Evolutionary conservation across 2,329 filamentous ascomycete species (phyloP), one percentile per base, ranked within the genome.

Genomic region (Curvularia sp.): DNA sequence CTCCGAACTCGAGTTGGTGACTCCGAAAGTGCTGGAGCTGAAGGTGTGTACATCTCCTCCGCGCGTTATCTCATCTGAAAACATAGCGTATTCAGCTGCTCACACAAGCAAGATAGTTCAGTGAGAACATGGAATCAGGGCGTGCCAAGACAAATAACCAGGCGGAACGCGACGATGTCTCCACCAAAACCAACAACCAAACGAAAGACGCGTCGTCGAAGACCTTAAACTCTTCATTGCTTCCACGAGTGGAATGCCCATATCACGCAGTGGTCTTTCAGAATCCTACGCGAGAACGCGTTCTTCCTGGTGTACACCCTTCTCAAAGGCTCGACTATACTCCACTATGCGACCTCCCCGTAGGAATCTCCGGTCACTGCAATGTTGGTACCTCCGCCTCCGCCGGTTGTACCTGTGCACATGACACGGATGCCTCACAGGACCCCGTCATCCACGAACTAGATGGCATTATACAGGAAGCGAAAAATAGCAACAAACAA

Each of bases 321-420:
- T 32, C 36, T 1, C 45, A 52, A 19, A 30, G 41, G 23, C 46
- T 61, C 7, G 32, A 42, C 2, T 34, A 50, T n/a, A 46, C 46
- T 9, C 55, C 52, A 9, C 41, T 27, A 18, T 53, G 15, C 12
- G 42, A 45, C 3, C 23, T 53, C 23, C 50, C 55, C 3, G 19
- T 38, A 2, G 45, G 45, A 2, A 12, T 60, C 12, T 42, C 55
- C 12, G 3, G 42, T 23, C 9, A 50, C 18, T 57, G 50, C 47
- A 39, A 30, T 6, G 48, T 57, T 19, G 58, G 58, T 1, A 58
- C 46, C 28, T 54, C 58, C 7, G 30, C 55, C 15, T 58, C 28
- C 15, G 39, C n/a, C 12, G 55, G 58, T 5, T 60, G 58, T 30
- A 58, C 46, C 4, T 60, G 58, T 18, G 28, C 18, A 23, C 25